These are phyloP conservation scores for Diutina mesorugosa DNA, from an alignment of 1,139 yeast genomes.

Conservation along the genomic window DNA sequence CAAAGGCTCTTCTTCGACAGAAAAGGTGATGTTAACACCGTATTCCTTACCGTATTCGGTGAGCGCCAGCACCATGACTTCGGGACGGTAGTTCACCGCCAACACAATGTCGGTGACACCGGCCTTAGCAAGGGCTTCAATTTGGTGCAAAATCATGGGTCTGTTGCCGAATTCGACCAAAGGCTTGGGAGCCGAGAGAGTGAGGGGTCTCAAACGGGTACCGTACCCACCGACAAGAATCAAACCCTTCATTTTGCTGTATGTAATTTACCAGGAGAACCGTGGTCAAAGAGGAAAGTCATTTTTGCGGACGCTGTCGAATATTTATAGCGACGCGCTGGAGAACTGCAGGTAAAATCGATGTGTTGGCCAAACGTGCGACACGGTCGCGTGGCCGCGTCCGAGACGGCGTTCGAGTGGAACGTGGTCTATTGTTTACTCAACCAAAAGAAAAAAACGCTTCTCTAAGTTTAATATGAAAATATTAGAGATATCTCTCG, in stretches of 20 bases:
- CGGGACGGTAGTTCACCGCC: constrained; percentile 99
- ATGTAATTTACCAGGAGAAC: neutral
- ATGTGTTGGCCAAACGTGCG: neutral
- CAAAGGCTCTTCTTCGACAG: constrained; percentile 97
- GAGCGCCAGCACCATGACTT: constrained; percentile 93
- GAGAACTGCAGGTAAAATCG: neutral
- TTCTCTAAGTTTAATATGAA: neutral
- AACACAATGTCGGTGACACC: constrained; percentile 98
- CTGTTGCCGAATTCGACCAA: constrained; percentile 97
- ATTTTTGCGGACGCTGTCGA: neutral
- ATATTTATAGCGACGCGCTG: neutral
- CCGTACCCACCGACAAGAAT: constrained; percentile 99
- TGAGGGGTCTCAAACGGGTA: constrained; percentile 98
- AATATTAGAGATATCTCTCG: neutral
- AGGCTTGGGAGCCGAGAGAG: constrained; percentile 95
- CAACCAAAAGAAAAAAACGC: neutral
- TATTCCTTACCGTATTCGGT: constrained; percentile 89
- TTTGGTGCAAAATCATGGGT: constrained; percentile 95
- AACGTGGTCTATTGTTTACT: neutral
- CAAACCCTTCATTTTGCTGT: constrained; percentile 74
- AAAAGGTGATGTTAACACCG: constrained; percentile 91
- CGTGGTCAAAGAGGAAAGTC: neutral
- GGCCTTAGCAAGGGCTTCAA: constrained; percentile 94
- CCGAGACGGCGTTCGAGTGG: neutral
- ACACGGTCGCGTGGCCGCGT: neutral